These are phyloP conservation scores for Rhypophila decipiens DNA, from an alignment of 495 filamentous ascomycete species.

Conservation along the genomic window DNA sequence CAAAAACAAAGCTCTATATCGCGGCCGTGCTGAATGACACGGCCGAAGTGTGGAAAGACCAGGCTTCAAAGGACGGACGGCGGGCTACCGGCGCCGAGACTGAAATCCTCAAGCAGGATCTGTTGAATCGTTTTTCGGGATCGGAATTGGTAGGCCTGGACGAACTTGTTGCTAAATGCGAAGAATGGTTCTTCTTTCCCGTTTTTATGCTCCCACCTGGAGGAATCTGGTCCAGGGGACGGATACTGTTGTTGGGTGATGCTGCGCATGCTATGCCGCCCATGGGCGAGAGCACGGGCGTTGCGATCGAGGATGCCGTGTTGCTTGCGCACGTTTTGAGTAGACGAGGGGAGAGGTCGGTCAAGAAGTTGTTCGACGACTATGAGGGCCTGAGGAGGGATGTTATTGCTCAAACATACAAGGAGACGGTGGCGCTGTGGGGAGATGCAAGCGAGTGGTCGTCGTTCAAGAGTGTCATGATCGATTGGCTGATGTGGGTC, in stretches of 20 bases:
- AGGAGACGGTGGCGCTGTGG: constrained; percentile 41
- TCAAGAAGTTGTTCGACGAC: constrained; percentile 41
- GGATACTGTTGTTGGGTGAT: constrained; percentile 47
- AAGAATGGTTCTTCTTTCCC: constrained; percentile 55
- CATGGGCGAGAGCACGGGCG: constrained; percentile 54
- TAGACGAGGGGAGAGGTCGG: constrained; percentile 17
- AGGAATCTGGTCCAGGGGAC: constrained; percentile 41
- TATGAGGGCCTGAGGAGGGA: constrained; percentile 46
- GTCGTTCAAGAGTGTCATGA: constrained; percentile 32
- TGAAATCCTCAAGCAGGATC: constrained; percentile 34
- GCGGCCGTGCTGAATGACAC: constrained; percentile 41
- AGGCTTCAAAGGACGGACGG: constrained; percentile 40
- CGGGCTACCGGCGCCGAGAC: constrained; percentile 34
- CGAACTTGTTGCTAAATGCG: constrained; percentile 39
- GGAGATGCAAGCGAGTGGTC: constrained; percentile 32
- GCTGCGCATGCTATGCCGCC: constrained; percentile 58
- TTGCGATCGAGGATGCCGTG: constrained; percentile 57
- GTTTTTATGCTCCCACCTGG: constrained; percentile 49
- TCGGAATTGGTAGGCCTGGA: constrained; percentile 41
- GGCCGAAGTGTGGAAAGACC: constrained; percentile 39
- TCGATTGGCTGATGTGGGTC: constrained; percentile 28
- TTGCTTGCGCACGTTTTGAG: constrained; percentile 47
- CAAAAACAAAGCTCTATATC: constrained; percentile 43
- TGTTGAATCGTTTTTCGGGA: constrained; percentile 39
- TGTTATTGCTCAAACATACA: constrained; percentile 47